Evolutionary conservation across 495 filamentous ascomycete species (phyloP), one percentile per base, ranked within the genome.

Genomic region (Aspergillus campestris): DNA sequence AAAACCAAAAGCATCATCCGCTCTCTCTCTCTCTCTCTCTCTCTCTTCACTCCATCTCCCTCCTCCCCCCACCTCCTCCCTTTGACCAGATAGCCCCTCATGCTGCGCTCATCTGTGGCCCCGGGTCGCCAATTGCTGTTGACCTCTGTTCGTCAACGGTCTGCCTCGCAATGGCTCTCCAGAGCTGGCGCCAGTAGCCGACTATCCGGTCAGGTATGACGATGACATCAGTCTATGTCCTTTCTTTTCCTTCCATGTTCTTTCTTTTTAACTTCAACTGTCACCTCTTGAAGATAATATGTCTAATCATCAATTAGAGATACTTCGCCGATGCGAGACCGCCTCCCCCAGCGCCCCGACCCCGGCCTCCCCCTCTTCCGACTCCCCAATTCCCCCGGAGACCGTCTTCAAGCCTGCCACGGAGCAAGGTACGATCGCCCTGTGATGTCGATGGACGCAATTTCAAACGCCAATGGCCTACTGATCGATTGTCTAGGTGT

Each of bases 381-480:
- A 67, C 34, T 67, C 79, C n/a, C 65, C 71, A 37, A 75, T 87
- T 38, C 67, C 78, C 27, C 66, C 79, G 37, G 72, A 83, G 54
- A 75, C 80, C 38, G 69, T 82, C 8, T 79, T 86, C 29, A 75
- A 75, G 46, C 78, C 79, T 7, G 61, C 80, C 38, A 62, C 68
- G 40, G 64, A 64, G 49, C 58, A 69, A 57, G 73, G 66, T 56
- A 64, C 57, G 44, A 62, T 66, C 39, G 66, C 62, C 38, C 51
- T 51, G 41, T 38, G 31, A 24, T 41, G 27, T 45, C 42, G 45
- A 47, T 47, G 44, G 37, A 56, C 28, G 15, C 13, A 31, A 36
- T 41, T 31, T 31, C 15, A 27, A 29, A 18, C 40, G 28, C 32
- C 51, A 59, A 52, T 60, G 46, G 33, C 42, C 34, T 45, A 33